A percentile compares a stretch with the other conserved stretches of the same genome.
phyloP scores from a whole-genome alignment of 768 basidiomycete species.

The Mycena sanguinolenta region DNA sequence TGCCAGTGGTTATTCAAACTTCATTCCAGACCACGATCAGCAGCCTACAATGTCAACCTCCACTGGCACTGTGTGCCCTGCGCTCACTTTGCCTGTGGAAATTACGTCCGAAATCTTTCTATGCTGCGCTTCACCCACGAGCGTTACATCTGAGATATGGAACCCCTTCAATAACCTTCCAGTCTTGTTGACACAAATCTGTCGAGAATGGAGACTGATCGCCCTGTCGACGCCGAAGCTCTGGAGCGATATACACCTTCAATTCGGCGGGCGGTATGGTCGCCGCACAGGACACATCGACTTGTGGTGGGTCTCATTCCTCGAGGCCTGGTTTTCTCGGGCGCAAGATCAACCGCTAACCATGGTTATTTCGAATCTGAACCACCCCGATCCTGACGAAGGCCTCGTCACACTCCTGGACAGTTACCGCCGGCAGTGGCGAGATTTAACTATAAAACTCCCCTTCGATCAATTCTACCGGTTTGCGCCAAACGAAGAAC shows the following conservation, averaged over 20 bases:
- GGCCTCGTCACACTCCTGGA: slow-evolving; percentile 18
- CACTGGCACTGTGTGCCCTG: too few relatives aligned
- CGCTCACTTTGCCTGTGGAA: slow-evolving; percentile 25
- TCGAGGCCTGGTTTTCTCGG: slow-evolving; percentile 17
- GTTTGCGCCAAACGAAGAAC: not conserved
- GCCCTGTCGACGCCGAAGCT: slow-evolving; percentile 10
- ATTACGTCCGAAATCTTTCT: slow-evolving; percentile 30
- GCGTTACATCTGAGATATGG: not conserved
- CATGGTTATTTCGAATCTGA: slow-evolving; percentile 14
- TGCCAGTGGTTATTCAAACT: too few relatives aligned
- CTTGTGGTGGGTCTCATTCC: slow-evolving; percentile 16
- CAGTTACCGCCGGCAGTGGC: slow-evolving; percentile 4
- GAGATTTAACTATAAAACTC: not conserved
- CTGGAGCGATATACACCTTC: slow-evolving; percentile 18
- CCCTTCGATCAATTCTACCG: slow-evolving; percentile 17
- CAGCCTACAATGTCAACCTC: too few relatives aligned
- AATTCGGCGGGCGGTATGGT: not conserved
- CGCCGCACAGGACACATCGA: slow-evolving; percentile 12
- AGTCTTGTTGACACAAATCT: slow-evolving; percentile 12
- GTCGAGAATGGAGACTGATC: slow-evolving; percentile 22
- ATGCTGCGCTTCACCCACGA: not conserved
- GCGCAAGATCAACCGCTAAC: slow-evolving; percentile 19
- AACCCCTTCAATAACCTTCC: not conserved
- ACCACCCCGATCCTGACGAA: slow-evolving; percentile 1
- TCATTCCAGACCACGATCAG: too few relatives aligned